Evolutionary conservation across 2,329 filamentous ascomycete genomes (phyloP), one percentile per base, ranked within the genome.

Genomic region (Trichoderma semiorbis): DNA sequence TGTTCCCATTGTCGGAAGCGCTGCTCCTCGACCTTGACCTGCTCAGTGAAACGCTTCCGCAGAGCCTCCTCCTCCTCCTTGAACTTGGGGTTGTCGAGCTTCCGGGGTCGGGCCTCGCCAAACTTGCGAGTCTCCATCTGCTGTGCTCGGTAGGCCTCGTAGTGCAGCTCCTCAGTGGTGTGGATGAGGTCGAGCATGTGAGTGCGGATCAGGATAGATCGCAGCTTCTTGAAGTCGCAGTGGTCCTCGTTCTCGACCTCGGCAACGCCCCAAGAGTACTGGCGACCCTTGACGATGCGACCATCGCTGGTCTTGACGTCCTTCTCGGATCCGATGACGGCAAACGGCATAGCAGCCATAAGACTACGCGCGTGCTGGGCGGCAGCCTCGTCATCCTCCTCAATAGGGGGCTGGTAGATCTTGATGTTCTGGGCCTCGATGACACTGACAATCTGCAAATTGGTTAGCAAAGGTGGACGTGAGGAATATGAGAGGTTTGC

Each of bases 111-210:
- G 73, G 95, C 95, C 87, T 99, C 97, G 84, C 96, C 96, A 78
- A 99, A 98, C 86, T 99, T 99, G 85, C 96, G 91, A 65, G 96
- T 99, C 88, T 99, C 96, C 96, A 99, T 99, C 86, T 99, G 97
- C 84, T 97, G 94, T 70, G 96, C 96, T 79, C 96, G 95, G 88
- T 99, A 99, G 73, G 94, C 95, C 85, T 99, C 96, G 87, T 99
- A 99, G 89, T 99, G 96, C 79, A 94, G 91, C 88, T 99, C 96
- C 86, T 99, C 96, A 77, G 96, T 99, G 75, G 97, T 99, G 88
- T 99, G 96, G 82, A 99, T 99, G 75, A 99, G 92, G 82, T 99
- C 96, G 79, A 99, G 91, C 96, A 99, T 99, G 88, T 99, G 96
- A 65, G 95, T 98, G 83, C 96, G 94, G 87, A 99, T 98, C 77